phyloP scores from a whole-genome alignment of 345 rosid genomes.

The Punica granatum region DNA sequence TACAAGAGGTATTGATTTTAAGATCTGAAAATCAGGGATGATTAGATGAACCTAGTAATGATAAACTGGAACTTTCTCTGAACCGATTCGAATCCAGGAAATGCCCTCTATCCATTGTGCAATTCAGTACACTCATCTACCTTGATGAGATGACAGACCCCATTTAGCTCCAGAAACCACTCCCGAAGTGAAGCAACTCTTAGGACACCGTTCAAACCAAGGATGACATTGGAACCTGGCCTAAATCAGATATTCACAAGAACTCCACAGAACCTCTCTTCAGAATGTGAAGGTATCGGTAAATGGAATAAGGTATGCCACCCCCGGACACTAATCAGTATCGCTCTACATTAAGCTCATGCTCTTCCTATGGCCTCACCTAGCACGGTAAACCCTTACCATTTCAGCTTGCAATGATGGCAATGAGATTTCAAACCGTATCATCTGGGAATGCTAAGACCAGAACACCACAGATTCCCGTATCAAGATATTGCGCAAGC shows the following conservation, averaged over 20 bases:
- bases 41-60: not conserved
- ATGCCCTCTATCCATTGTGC: not conserved
- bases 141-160: no score
- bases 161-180: no score
- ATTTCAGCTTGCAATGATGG: no score
- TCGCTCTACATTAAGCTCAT: not conserved
- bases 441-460: no score
- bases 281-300: not conserved
- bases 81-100: not conserved
- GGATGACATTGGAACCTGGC: not conserved
- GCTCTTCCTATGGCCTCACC: not conserved
- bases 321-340: not conserved
- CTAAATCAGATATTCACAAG: not conserved
- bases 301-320: not conserved
- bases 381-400: no score
- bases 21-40: not conserved
- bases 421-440: no score
- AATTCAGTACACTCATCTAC: not conserved
- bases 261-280: not conserved
- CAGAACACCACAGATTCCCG: no score
- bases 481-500: no score
- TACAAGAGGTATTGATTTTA: not conserved
- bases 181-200: not conserved
- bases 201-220: not conserved
- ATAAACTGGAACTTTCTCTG: not conserved